phyloP scores from a whole-genome alignment of 2,329 filamentous ascomycete genomes.

The Fusarium sp. region DNA sequence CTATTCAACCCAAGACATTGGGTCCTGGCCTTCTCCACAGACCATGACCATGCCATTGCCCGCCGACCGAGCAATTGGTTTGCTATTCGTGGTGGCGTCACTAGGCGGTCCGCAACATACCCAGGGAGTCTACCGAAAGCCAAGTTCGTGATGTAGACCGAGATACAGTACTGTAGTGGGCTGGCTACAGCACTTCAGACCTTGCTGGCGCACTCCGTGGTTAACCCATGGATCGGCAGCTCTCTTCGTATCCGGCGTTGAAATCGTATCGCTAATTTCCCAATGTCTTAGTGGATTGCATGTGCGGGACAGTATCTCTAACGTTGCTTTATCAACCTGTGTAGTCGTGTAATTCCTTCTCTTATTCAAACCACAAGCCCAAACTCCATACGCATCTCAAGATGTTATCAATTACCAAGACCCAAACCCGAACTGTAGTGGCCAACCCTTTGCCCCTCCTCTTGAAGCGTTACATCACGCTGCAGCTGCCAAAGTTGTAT shows the following conservation, averaged over 20 bases:
- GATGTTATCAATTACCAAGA: background rate
- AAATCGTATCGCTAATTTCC: conserved; percentile 19
- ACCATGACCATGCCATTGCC: background rate
- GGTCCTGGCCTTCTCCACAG: conserved; percentile 1
- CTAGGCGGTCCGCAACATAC: conserved; percentile 2
- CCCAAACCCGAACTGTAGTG: conserved; percentile 1
- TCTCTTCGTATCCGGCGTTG: conserved; percentile 15
- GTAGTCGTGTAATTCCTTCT: background rate
- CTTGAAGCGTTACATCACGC: conserved; percentile 60
- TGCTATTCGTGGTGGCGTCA: conserved; percentile 6
- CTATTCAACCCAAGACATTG: conserved; percentile 3
- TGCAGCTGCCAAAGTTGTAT: conserved; percentile 59
- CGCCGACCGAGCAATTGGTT: background rate
- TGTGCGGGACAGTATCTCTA: background rate
- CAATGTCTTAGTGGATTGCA: background rate
- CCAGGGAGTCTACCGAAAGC: background rate
- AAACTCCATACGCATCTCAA: conserved; percentile 12
- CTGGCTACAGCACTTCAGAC: background rate
- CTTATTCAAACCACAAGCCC: conserved; percentile 5
- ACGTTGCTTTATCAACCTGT: background rate
- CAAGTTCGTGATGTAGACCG: background rate
- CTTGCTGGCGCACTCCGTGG: background rate
- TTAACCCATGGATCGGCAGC: background rate
- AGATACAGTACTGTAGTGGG: background rate
- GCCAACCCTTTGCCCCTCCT: background rate